Evolutionary conservation across 345 rosid species (phyloP).

Genomic region (Psidium friedrichsthalianum): DNA sequence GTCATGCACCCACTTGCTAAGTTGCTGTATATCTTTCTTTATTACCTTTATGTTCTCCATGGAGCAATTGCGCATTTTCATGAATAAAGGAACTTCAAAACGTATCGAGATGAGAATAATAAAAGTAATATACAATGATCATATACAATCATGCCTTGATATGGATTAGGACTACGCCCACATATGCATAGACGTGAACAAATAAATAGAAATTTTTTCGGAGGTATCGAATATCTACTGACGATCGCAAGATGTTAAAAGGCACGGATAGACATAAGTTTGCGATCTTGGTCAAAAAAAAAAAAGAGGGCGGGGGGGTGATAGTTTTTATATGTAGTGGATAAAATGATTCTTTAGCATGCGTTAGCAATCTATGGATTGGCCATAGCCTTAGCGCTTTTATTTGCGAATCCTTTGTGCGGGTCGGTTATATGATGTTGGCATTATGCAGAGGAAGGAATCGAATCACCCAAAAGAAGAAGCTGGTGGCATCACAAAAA

Average conservation of each 20-base stretch:
- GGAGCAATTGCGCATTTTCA: background rate
- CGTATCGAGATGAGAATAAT: background rate
- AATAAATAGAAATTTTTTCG: background rate
- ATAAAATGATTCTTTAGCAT: background rate
- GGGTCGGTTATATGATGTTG: background rate
- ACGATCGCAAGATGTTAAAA: background rate
- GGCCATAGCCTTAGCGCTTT: no score
- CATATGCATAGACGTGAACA: background rate
- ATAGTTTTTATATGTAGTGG: background rate
- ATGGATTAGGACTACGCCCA: background rate
- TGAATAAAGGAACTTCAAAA: background rate
- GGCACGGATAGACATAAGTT: background rate
- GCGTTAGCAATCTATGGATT: background rate
- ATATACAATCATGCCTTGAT: background rate
- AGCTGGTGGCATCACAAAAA: background rate
- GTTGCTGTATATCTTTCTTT: background rate
- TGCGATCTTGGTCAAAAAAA: background rate
- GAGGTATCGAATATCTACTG: background rate
- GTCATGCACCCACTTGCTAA: slow-evolving; percentile 1
- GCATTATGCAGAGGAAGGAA: background rate
- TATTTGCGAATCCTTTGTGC: no score
- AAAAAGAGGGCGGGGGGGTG: no score
- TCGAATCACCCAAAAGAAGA: background rate
- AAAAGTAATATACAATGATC: background rate
- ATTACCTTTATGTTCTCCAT: background rate